A percentile compares a stretch with the other conserved stretches of the same genome.
phyloP scores from a whole-genome alignment of 768 basidiomycete species.

The Tremella yokohamensis region DNA sequence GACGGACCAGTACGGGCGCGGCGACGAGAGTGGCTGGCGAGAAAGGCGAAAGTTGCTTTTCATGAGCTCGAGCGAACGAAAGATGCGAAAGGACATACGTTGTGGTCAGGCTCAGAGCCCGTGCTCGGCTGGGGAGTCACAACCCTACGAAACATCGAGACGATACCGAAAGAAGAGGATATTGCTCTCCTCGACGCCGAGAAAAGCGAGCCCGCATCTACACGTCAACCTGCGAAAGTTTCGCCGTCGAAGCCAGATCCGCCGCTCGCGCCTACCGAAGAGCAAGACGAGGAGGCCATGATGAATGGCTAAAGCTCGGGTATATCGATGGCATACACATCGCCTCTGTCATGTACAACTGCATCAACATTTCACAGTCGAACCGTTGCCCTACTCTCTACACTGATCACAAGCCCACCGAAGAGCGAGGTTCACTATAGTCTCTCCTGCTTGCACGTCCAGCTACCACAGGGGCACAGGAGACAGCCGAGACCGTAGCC shows the following conservation, averaged over 20 bases:
- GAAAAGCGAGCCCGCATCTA: not conserved
- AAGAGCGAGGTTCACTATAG: not conserved
- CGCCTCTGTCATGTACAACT: not conserved
- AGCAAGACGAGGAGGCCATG: not conserved
- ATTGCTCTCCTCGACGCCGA: not conserved
- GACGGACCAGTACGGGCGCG: slow-evolving; percentile 6
- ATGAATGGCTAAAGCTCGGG: too few species aligned
- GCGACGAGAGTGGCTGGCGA: not conserved
- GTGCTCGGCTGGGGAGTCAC: slow-evolving; percentile 4
- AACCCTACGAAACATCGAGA: too few species aligned
- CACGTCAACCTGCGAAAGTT: not conserved
- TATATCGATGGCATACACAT: not conserved
- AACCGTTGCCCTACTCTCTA: not conserved
- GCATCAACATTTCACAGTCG: not conserved
- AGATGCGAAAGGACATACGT: slow-evolving; percentile 4
- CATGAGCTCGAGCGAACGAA: not conserved
- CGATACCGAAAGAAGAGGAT: not conserved
- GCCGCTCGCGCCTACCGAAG: not conserved
- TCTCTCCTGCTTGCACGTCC: slow-evolving; percentile 35
- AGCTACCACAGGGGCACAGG: slow-evolving; percentile 37
- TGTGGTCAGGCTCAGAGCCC: not conserved
- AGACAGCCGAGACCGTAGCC: slow-evolving; percentile 39
- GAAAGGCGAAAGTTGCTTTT: slow-evolving; percentile 3
- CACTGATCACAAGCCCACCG: not conserved
- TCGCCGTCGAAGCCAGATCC: not conserved